Percentiles rank a stretch among this genome's conserved stretches.
Conservation (phyloP, 2,329 filamentous ascomycete genomes). For the Drechmeria coniospora region DNA sequence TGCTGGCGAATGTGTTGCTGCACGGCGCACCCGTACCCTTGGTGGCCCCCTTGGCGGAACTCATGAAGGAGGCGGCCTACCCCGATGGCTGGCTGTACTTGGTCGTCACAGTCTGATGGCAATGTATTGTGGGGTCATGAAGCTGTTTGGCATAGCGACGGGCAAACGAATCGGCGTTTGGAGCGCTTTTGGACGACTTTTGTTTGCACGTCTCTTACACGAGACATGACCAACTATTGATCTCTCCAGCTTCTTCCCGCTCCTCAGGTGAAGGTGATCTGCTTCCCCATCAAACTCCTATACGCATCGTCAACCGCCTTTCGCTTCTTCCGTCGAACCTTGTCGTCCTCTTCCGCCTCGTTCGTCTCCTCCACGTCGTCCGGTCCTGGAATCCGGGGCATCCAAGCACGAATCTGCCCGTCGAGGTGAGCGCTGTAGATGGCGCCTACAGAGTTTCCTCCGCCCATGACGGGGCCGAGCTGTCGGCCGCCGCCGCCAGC, state of each 20-base stretch:
- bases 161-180: too few species aligned
- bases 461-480: constrained; percentile 45
- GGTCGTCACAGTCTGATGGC: constrained; percentile 54
- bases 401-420: constrained; percentile 71
- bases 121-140: not conserved
- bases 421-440: constrained; percentile 75
- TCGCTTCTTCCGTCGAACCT: constrained; percentile 45
- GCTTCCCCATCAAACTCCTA: constrained; percentile 55
- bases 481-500: constrained; percentile 42
- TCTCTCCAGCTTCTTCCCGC: too few species aligned
- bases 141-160: not conserved
- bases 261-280: constrained; percentile 48
- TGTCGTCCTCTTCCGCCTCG: constrained; percentile 24
- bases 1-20: constrained; percentile 70
- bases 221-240: not conserved
- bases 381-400: constrained; percentile 39
- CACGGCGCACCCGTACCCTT: constrained; percentile 80
- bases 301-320: constrained; percentile 71
- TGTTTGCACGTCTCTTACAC: too few species aligned
- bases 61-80: constrained; percentile 72
- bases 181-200: too few species aligned
- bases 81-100: constrained; percentile 85
- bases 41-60: constrained; percentile 60
- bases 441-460: constrained; percentile 32
- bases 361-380: constrained; percentile 33